These are phyloP conservation scores for Gossypium thurberi DNA, from an alignment of 345 rosid genomes.

Conservation along the genomic window DNA sequence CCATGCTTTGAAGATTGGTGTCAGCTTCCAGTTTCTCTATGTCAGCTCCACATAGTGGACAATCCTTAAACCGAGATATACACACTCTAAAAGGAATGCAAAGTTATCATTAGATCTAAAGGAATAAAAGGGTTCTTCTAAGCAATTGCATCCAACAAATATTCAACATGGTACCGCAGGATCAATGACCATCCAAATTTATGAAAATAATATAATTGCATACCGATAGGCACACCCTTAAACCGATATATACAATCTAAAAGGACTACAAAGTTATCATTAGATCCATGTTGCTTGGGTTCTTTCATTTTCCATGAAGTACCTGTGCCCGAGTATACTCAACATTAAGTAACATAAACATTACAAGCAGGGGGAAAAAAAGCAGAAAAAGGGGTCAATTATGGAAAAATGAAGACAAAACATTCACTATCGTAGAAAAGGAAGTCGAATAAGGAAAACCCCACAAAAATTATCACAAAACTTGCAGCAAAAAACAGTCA, in stretches of 20 bases:
- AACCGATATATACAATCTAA: conserved; percentile 59
- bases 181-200: neutral
- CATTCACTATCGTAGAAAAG: too few species aligned
- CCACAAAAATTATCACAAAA: too few species aligned
- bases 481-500: too few species aligned
- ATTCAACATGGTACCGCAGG: neutral
- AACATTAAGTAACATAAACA: too few species aligned
- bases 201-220: neutral
- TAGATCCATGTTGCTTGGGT: neutral
- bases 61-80: conserved; percentile 71
- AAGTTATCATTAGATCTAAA: neutral
- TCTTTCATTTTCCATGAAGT: neutral
- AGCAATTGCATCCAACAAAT: neutral
- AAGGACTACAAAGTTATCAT: neutral
- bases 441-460: neutral
- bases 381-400: neutral
- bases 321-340: too few species aligned
- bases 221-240: conserved; percentile 24
- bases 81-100: conserved; percentile 35
- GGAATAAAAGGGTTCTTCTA: neutral
- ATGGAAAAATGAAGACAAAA: too few species aligned
- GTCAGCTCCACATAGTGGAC: conserved; percentile 96
- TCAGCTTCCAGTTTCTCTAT: conserved; percentile 75
- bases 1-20: conserved; percentile 59
- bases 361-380: too few species aligned